Conservation (phyloP, 441 rosid genomes). For the Viola pubescens region DNA sequence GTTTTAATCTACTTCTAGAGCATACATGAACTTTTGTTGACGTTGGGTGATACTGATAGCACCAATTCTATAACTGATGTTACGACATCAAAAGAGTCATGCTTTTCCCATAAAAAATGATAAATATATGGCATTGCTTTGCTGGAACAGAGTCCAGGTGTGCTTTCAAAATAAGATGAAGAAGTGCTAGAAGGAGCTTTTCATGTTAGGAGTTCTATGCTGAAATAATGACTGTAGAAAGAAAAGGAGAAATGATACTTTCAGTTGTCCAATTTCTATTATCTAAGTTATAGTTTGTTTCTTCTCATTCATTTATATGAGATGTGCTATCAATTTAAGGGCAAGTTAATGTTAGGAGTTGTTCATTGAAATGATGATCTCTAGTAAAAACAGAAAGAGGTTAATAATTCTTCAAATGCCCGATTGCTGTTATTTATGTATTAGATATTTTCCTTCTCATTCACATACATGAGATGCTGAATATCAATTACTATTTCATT, state of each 20-base stretch:
- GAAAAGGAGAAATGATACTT: neutral
- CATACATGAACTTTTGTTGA: neutral
- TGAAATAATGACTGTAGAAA: slow-evolving; percentile 5
- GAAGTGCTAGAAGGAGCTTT: neutral
- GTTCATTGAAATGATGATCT: too few relatives aligned
- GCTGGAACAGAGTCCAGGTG: neutral
- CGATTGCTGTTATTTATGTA: neutral
- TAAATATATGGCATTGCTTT: too few relatives aligned
- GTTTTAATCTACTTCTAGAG: neutral
- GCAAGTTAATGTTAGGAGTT: too few relatives aligned
- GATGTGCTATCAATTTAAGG: too few relatives aligned
- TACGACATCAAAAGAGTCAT: neutral
- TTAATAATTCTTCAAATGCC: too few relatives aligned
- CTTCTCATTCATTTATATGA: too few relatives aligned
- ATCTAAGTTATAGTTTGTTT: too few relatives aligned
- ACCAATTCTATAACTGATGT: neutral
- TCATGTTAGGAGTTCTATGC: neutral
- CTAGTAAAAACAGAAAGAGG: too few relatives aligned
- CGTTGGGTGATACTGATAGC: neutral
- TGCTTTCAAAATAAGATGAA: neutral
- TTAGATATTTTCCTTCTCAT: too few relatives aligned
- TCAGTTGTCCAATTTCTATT: too few relatives aligned
- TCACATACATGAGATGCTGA: neutral
- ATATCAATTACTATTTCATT: neutral
- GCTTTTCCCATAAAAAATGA: too few relatives aligned